These are phyloP conservation scores for Lentinus tigrinus DNA, from an alignment of 768 basidiomycete species.

Conservation along the genomic window DNA sequence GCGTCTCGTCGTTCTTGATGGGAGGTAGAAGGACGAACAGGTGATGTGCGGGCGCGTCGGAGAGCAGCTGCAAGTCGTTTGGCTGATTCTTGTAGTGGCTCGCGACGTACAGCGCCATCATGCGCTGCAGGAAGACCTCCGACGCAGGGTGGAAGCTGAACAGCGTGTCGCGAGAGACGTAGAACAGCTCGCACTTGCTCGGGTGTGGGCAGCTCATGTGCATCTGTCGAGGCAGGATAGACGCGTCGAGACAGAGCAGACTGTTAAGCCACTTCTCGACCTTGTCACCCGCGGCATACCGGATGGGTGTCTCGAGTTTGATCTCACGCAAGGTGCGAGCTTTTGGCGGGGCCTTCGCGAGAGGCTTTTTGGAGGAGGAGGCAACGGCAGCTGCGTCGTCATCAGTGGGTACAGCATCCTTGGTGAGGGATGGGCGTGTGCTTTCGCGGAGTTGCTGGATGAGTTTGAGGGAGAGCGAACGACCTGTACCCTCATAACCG, in stretches of 20 bases:
- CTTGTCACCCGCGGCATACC: slow-evolving; percentile 82
- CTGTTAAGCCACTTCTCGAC: slow-evolving; percentile 94
- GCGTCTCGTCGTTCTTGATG: slow-evolving; percentile 84
- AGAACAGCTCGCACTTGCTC: slow-evolving; percentile 89
- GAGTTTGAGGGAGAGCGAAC: slow-evolving; percentile 95
- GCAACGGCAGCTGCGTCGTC: slow-evolving; percentile 42
- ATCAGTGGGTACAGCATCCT: slow-evolving; percentile 46
- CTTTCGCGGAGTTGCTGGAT: slow-evolving; percentile 95
- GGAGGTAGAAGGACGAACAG: slow-evolving; percentile 95
- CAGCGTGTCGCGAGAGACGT: slow-evolving; percentile 92
- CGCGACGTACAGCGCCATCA: slow-evolving; percentile 98
- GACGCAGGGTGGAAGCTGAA: slow-evolving; percentile 97
- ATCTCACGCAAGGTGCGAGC: slow-evolving; percentile 86
- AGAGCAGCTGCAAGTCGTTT: slow-evolving; percentile 96
- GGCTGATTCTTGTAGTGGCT: slow-evolving; percentile 99
- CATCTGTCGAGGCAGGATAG: slow-evolving; percentile 49
- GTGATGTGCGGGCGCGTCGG: slow-evolving; percentile 95
- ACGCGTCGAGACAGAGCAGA: slow-evolving; percentile 88
- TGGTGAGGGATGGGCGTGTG: slow-evolving; percentile 75
- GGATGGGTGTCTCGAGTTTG: slow-evolving; percentile 93
- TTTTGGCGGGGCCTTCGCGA: slow-evolving; percentile 56
- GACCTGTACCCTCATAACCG: slow-evolving; percentile 99
- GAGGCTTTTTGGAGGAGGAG: slow-evolving; percentile 51
- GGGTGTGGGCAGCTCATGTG: slow-evolving; percentile 92
- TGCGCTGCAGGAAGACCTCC: slow-evolving; percentile 95